A percentile compares a stretch with the other conserved stretches of the same genome.
These are phyloP conservation scores for Mycena haematopus DNA, from an alignment of 768 basidiomycete genomes.

Conservation along the genomic window DNA sequence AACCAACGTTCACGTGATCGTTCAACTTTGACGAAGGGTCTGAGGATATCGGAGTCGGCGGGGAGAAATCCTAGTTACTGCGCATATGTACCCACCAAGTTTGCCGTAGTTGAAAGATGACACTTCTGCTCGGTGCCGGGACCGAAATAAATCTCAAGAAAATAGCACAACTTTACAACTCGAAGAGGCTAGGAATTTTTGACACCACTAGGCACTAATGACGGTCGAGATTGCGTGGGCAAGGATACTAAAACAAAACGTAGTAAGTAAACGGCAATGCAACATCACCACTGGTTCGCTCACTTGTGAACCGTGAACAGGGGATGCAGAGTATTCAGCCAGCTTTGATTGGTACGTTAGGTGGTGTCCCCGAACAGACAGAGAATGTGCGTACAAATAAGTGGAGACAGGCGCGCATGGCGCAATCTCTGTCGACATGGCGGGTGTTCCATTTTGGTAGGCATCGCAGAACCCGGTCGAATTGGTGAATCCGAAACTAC, in stretches of 20 bases:
- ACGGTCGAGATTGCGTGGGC: conserved; percentile 58
- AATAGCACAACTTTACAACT: too few species aligned
- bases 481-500: conserved; percentile 60
- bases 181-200: background rate
- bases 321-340: conserved; percentile 67
- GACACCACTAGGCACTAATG: conserved; percentile 41
- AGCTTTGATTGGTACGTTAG: conserved; percentile 41
- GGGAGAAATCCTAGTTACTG: too few species aligned
- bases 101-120: too few species aligned
- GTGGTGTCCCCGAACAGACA: background rate
- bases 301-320: conserved; percentile 69
- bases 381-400: conserved; percentile 54
- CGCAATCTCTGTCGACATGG: conserved; percentile 56
- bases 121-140: too few species aligned
- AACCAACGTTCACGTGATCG: background rate
- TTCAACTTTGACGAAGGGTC: background rate
- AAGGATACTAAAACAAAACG: conserved; percentile 43
- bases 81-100: too few species aligned
- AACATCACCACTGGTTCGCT: background rate
- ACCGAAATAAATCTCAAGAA: too few species aligned
- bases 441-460: conserved; percentile 64
- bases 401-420: conserved; percentile 68
- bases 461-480: conserved; percentile 63
- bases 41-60: too few species aligned
- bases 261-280: background rate